These are phyloP conservation scores for Fusarium poae DNA, from an alignment of 2,329 filamentous ascomycete genomes.

Conservation along the genomic window DNA sequence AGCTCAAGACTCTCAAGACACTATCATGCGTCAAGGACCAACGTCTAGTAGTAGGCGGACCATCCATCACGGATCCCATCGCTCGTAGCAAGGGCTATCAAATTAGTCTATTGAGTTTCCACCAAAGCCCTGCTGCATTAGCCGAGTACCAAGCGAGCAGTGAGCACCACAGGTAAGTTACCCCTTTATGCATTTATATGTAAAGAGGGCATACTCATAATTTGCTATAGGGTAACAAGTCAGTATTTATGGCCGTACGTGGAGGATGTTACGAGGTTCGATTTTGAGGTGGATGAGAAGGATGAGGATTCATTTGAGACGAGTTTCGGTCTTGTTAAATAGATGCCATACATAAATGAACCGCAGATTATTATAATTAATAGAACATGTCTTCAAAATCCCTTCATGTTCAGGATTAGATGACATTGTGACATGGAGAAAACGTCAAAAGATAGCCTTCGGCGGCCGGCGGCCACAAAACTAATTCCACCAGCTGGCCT, in stretches of 20 bases:
- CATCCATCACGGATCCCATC: slow-evolving; percentile 65
- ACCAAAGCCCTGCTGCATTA: slow-evolving; percentile 60
- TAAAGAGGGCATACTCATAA: neutral
- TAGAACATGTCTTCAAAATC: too few species aligned
- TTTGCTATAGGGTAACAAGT: slow-evolving; percentile 60
- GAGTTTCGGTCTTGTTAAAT: slow-evolving; percentile 15
- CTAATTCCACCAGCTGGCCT: neutral
- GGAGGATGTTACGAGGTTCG: slow-evolving; percentile 66
- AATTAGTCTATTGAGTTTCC: slow-evolving; percentile 65
- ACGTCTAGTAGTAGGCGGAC: slow-evolving; percentile 65
- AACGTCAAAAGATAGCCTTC: neutral
- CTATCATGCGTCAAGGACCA: slow-evolving; percentile 62
- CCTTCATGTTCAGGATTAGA: neutral
- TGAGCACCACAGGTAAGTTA: slow-evolving; percentile 63
- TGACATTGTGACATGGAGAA: neutral
- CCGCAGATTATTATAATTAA: neutral
- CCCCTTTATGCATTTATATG: neutral
- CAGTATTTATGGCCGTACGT: slow-evolving; percentile 65
- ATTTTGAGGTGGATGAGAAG: slow-evolving; percentile 63
- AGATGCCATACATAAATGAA: neutral
- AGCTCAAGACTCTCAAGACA: slow-evolving; percentile 63
- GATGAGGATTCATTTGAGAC: slow-evolving; percentile 51
- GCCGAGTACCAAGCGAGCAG: slow-evolving; percentile 65
- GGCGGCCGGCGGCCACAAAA: neutral
- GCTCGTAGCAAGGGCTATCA: slow-evolving; percentile 67